Conservation (phyloP, 805 yeast species). For the Deakozyma indianensis region DNA sequence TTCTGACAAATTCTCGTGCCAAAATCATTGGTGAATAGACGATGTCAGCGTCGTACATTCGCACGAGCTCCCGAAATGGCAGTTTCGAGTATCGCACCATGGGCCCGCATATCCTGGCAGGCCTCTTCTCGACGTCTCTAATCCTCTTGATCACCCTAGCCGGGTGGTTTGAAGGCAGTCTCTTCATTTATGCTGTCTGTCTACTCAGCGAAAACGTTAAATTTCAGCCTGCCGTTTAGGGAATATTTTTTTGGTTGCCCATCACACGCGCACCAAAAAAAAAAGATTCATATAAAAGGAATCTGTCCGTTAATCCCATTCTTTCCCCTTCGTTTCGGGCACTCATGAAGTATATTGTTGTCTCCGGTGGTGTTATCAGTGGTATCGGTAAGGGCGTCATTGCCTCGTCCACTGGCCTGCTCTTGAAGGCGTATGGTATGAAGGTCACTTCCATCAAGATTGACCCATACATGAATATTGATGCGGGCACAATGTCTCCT, state of each 20-base stretch:
- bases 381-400: conserved; percentile 98
- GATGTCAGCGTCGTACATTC: conserved; percentile 64
- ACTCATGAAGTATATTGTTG: conserved; percentile 96
- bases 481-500: conserved; percentile 99
- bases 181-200: too few species aligned
- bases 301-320: background rate
- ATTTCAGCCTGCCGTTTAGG: too few species aligned
- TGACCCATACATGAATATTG: conserved; percentile 98
- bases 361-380: conserved; percentile 97
- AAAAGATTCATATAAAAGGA: background rate
- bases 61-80: conserved; percentile 71
- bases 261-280: background rate
- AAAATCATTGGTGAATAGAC: conserved; percentile 94
- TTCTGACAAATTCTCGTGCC: conserved; percentile 87
- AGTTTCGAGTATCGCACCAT: conserved; percentile 95
- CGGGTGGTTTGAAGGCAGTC: background rate
- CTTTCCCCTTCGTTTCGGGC: conserved; percentile 1
- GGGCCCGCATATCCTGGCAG: conserved; percentile 41
- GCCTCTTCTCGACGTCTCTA: background rate
- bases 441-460: conserved; percentile 95
- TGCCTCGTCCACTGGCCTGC: conserved; percentile 93
- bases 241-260: background rate
- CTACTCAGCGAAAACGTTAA: too few species aligned
- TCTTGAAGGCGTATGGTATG: conserved; percentile 84
- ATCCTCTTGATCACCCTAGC: background rate